These are phyloP conservation scores for Alternaria arborescens DNA, from an alignment of 2,329 filamentous ascomycete species.

Conservation along the genomic window DNA sequence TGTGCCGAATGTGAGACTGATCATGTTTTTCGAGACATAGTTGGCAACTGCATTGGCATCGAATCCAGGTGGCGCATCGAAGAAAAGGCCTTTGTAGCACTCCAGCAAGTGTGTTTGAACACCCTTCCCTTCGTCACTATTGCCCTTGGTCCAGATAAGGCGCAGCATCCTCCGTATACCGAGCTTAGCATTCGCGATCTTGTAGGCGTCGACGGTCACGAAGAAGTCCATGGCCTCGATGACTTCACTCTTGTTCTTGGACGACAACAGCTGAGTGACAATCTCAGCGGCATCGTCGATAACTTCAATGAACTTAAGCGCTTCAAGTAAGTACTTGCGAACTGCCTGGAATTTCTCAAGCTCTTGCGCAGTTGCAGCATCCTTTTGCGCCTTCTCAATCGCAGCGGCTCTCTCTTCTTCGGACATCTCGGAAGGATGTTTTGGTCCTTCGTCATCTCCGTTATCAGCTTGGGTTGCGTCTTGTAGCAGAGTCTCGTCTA, in stretches of 20 bases:
- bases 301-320: constrained; percentile 90
- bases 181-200: constrained; percentile 88
- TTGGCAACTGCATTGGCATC: constrained; percentile 89
- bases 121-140: constrained; percentile 98
- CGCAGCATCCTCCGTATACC: constrained; percentile 96
- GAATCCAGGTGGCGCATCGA: constrained; percentile 90
- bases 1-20: constrained; percentile 94
- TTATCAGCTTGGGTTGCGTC: constrained; percentile 83
- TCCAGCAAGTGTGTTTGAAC: constrained; percentile 97
- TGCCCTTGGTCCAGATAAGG: constrained; percentile 99
- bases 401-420: constrained; percentile 79
- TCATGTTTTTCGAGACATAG: constrained; percentile 98
- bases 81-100: constrained; percentile 94
- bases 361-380: constrained; percentile 87
- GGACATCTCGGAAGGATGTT: constrained; percentile 72
- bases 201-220: constrained; percentile 93
- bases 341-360: constrained; percentile 88
- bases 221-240: constrained; percentile 99
- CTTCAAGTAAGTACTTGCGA: constrained; percentile 90
- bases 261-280: constrained; percentile 87
- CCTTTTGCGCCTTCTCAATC: constrained; percentile 81
- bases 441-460: constrained; percentile 35
- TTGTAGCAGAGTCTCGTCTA: constrained; percentile 81
- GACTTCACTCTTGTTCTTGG: constrained; percentile 97
- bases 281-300: constrained; percentile 82